phyloP scores from a whole-genome alignment of 495 filamentous ascomycete species.

The Trichodelitschia bisporula region DNA sequence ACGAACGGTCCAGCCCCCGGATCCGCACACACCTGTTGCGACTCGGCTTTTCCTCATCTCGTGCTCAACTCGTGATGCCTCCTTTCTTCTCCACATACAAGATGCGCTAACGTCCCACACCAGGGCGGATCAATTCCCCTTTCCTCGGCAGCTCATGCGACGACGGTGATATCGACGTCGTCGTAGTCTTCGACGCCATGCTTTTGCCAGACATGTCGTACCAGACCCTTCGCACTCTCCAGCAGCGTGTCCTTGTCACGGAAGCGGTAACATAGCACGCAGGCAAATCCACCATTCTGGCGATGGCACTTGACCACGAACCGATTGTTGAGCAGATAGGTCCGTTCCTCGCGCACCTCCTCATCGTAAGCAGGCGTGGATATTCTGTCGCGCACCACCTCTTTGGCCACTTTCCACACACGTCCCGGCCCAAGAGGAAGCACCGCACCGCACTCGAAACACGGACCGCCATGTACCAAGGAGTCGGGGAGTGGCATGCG shows the following conservation, averaged over 20 bases:
- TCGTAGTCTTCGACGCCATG: not conserved
- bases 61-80: no score
- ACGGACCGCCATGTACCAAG: slow-evolving; percentile 10
- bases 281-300: slow-evolving; percentile 10
- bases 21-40: no score
- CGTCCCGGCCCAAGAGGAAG: slow-evolving; percentile 5
- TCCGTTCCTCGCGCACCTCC: slow-evolving; percentile 5
- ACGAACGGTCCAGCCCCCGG: no score
- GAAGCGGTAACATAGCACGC: slow-evolving; percentile 10
- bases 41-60: no score
- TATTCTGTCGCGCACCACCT: no score
- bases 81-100: no score
- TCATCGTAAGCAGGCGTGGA: slow-evolving; percentile 7
- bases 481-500: slow-evolving; percentile 6
- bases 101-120: no score
- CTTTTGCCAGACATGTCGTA: not conserved
- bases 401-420: slow-evolving; percentile 11
- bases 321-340: slow-evolving; percentile 8
- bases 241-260: slow-evolving; percentile 6
- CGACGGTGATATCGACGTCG: not conserved
- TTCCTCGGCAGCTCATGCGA: no score
- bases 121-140: no score
- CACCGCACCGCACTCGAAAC: slow-evolving; percentile 6
- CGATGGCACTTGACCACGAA: slow-evolving; percentile 15
- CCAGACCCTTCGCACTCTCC: not conserved